Conservation (phyloP, 2,329 filamentous ascomycete genomes). For the Alternaria dauci region DNA sequence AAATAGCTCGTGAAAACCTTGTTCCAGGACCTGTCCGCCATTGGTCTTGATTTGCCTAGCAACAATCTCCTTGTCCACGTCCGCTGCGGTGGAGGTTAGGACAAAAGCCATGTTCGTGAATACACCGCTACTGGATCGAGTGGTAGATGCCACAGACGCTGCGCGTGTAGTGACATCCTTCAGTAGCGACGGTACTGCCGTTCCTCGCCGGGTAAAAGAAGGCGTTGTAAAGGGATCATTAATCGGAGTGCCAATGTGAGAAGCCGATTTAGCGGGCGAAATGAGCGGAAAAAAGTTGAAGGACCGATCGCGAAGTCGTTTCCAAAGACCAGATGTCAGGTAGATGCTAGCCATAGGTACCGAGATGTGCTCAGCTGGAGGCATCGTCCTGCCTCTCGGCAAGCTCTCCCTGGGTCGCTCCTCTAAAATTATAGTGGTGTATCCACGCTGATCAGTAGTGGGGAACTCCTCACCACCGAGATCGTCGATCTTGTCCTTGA, state of each 20-base stretch:
- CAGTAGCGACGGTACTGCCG: conserved; percentile 34
- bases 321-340: conserved; percentile 55
- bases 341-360: conserved; percentile 56
- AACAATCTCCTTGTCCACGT: conserved; percentile 64
- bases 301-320: conserved; percentile 49
- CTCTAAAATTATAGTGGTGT: conserved; percentile 52
- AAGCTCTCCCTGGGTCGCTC: conserved; percentile 53
- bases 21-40: conserved; percentile 75
- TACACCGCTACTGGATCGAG: conserved; percentile 54
- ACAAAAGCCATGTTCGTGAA: conserved; percentile 90
- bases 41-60: conserved; percentile 71
- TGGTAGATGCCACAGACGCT: conserved; percentile 39
- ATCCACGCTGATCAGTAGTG: conserved; percentile 54
- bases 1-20: conserved; percentile 86
- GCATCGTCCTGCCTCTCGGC: conserved; percentile 23
- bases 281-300: conserved; percentile 40
- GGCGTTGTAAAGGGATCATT: conserved; percentile 56
- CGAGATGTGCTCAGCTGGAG: conserved; percentile 40
- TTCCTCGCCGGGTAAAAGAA: conserved; percentile 57
- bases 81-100: conserved; percentile 71
- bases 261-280: conserved; percentile 29
- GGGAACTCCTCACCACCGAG: conserved; percentile 41
- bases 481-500: conserved; percentile 49
- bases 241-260: conserved; percentile 36
- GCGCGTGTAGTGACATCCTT: conserved; percentile 38